These are phyloP conservation scores for Corymbia calophylla DNA, from an alignment of 441 rosid species.

Conservation along the genomic window DNA sequence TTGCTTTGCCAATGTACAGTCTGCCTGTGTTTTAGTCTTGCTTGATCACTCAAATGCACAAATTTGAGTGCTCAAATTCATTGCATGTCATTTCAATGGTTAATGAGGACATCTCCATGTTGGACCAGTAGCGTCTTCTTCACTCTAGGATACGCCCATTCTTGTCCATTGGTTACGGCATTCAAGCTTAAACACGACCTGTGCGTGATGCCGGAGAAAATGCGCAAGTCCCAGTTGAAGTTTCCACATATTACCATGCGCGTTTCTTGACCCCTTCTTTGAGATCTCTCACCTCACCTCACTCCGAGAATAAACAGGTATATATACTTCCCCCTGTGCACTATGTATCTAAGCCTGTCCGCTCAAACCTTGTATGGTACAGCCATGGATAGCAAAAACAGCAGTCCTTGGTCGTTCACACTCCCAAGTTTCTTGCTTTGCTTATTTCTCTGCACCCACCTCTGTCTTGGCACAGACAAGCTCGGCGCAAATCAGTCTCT, in stretches of 20 bases:
- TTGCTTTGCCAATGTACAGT: neutral
- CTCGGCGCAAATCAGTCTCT: conserved; percentile 21
- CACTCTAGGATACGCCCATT: conserved; percentile 12
- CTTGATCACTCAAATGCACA: neutral
- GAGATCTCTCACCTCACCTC: neutral
- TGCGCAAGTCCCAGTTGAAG: conserved; percentile 28
- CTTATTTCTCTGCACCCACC: conserved; percentile 15
- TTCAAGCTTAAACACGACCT: neutral
- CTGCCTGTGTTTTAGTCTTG: neutral
- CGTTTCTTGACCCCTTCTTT: conserved; percentile 29
- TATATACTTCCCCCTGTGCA: neutral
- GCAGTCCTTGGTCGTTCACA: neutral
- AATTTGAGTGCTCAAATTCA: neutral
- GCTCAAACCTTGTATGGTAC: neutral
- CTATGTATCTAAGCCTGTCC: neutral
- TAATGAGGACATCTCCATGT: neutral
- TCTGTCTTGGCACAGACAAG: conserved; percentile 18
- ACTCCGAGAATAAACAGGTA: neutral
- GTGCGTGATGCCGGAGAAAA: neutral
- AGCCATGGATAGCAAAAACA: conserved; percentile 9
- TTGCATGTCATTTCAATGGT: neutral
- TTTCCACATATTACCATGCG: conserved; percentile 21
- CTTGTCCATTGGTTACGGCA: neutral
- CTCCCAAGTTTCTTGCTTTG: neutral
- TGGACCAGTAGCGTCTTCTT: conserved; percentile 30